Conservation (phyloP, 2,329 filamentous ascomycete species). For the Penicillium concentricum region DNA sequence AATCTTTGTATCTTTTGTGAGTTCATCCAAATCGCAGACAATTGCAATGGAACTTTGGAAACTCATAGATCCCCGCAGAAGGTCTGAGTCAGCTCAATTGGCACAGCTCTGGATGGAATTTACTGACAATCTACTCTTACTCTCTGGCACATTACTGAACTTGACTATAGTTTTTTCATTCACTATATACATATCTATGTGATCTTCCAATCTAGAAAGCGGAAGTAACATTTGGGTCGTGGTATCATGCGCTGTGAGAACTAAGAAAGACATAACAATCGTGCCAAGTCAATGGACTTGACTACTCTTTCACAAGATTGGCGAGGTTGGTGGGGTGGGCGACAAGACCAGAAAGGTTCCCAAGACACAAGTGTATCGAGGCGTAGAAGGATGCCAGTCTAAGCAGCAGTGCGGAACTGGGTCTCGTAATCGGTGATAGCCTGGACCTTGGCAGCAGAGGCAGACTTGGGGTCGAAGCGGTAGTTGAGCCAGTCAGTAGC, state of each 20-base stretch:
- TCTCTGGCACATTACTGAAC: too few species aligned
- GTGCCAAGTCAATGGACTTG: background rate
- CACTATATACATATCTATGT: slow-evolving; percentile 19
- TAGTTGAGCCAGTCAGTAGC: slow-evolving; percentile 84
- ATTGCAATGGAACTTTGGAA: slow-evolving; percentile 25
- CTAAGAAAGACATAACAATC: slow-evolving; percentile 7
- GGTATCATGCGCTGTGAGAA: slow-evolving; percentile 31
- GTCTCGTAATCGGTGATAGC: slow-evolving; percentile 46
- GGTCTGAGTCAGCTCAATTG: slow-evolving; percentile 23
- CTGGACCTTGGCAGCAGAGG: slow-evolving; percentile 61
- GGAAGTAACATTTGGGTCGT: slow-evolving; percentile 23
- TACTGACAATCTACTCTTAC: too few species aligned
- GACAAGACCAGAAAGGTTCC: background rate
- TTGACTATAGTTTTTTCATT: slow-evolving; percentile 8
- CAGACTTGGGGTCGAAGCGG: slow-evolving; percentile 68
- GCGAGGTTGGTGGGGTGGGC: background rate
- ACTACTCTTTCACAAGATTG: background rate
- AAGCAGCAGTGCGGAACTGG: slow-evolving; percentile 29
- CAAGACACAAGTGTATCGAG: background rate
- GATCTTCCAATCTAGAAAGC: slow-evolving; percentile 15
- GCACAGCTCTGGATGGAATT: too few species aligned
- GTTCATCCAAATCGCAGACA: background rate
- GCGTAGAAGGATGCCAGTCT: background rate
- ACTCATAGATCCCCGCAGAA: slow-evolving; percentile 38
- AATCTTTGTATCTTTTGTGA: background rate